Evolutionary conservation across 805 yeast species (phyloP).

Genomic region (Ogataea trehalophila): DNA sequence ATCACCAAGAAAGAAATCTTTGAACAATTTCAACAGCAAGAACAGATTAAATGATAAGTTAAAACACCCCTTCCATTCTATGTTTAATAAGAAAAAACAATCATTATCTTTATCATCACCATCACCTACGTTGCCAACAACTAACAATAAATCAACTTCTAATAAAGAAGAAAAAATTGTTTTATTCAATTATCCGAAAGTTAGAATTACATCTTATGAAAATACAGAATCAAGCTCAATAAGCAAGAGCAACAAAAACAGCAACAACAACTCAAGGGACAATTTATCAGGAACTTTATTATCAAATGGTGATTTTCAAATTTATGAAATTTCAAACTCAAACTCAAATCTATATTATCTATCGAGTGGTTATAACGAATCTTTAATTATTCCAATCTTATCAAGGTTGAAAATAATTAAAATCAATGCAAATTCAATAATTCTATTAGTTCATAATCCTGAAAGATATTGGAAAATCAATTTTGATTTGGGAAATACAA

Average conservation of each 20-base stretch:
- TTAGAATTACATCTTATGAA: slow-evolving; percentile 16
- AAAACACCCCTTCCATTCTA: slow-evolving; percentile 12
- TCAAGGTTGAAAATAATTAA: slow-evolving; percentile 58
- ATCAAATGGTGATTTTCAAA: slow-evolving; percentile 56
- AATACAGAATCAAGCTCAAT: slow-evolving; percentile 1
- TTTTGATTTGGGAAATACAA: slow-evolving; percentile 26
- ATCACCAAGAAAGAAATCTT: slow-evolving; percentile 13
- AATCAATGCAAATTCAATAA: slow-evolving; percentile 42
- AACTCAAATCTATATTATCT: slow-evolving; percentile 48
- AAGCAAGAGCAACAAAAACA: slow-evolving; percentile 1
- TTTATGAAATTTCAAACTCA: slow-evolving; percentile 48
- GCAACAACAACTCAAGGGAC: slow-evolving; percentile 1
- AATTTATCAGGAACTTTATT: slow-evolving; percentile 39
- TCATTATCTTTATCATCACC: not conserved
- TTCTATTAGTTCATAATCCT: slow-evolving; percentile 67
- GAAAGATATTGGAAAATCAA: slow-evolving; percentile 66
- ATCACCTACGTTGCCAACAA: not conserved
- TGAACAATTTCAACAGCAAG: slow-evolving; percentile 2
- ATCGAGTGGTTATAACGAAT: slow-evolving; percentile 45
- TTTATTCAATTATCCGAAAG: not conserved
- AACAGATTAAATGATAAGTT: slow-evolving; percentile 2
- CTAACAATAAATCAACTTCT: too few species aligned
- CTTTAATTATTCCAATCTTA: slow-evolving; percentile 68
- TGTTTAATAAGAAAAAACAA: slow-evolving; percentile 8
- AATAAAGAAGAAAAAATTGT: too few species aligned